Conservation (phyloP, 176 grass and related monocot species). For the Cocos nucifera region DNA sequence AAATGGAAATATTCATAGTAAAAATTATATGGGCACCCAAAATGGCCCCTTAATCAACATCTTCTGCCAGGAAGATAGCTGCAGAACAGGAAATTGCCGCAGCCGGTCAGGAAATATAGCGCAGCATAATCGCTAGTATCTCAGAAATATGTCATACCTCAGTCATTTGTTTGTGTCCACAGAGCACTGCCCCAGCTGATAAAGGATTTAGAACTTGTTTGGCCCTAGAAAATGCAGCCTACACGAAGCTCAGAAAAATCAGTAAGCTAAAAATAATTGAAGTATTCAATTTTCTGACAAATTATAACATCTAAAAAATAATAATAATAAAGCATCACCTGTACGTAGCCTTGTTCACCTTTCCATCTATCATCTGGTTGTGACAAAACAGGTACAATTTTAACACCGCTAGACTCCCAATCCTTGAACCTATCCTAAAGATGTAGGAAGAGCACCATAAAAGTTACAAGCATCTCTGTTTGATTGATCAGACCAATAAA, state of each 20-base stretch:
- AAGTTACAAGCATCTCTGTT: not conserved
- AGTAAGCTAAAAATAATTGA: no score
- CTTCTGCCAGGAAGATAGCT: no score
- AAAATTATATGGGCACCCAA: no score
- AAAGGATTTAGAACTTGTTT: constrained; percentile 51
- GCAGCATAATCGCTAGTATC: no score
- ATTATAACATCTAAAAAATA: no score
- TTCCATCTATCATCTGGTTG: constrained; percentile 35
- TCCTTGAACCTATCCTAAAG: constrained; percentile 44
- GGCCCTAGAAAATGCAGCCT: constrained; percentile 65
- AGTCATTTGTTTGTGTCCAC: constrained; percentile 83
- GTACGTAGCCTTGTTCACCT: constrained; percentile 40
- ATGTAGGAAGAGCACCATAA: constrained; percentile 6
- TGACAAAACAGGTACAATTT: constrained; percentile 40
- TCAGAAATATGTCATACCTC: constrained; percentile 39
- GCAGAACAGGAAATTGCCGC: no score
- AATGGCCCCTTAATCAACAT: no score
- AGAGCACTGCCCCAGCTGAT: constrained; percentile 64
- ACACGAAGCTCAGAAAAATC: constrained; percentile 4
- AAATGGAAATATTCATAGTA: no score
- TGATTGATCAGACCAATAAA: no score
- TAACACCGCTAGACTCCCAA: constrained; percentile 42
- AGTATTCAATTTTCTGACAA: no score
- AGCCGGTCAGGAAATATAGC: no score
- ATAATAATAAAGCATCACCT: constrained; percentile 22